phyloP scores from a whole-genome alignment of 352 stramenopile genomes.

The Phytophthora cryptogea region DNA sequence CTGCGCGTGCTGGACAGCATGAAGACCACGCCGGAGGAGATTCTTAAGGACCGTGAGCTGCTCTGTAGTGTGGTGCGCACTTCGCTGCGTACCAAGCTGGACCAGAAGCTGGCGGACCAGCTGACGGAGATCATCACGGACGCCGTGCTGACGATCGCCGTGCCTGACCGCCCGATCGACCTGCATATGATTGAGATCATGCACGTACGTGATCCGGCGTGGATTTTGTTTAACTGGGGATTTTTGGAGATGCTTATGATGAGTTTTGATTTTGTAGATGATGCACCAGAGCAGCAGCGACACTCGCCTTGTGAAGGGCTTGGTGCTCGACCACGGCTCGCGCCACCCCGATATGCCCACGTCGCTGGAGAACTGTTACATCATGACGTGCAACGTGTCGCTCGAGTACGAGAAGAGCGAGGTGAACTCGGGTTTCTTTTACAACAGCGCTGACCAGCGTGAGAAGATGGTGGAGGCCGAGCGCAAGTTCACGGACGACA shows the following conservation, averaged over 20 bases:
- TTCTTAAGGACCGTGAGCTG: conserved; percentile 95
- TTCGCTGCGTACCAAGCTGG: conserved; percentile 97
- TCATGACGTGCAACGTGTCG: conserved; percentile 99
- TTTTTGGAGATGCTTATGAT: conserved; percentile 1
- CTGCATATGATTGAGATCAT: conserved; percentile 99
- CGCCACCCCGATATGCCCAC: conserved; percentile 99
- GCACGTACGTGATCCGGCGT: conserved; percentile 76
- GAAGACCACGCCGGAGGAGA: conserved; percentile 80
- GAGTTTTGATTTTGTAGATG: conserved; percentile 77
- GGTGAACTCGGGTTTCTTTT: conserved; percentile 98
- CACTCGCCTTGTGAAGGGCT: conserved; percentile 93
- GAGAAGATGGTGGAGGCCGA: conserved; percentile 98
- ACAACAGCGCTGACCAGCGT: conserved; percentile 98
- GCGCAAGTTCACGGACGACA: conserved; percentile 96
- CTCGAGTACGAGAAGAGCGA: conserved; percentile 99
- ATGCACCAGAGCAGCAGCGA: conserved; percentile 95
- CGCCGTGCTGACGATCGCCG: conserved; percentile 95
- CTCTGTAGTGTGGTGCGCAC: conserved; percentile 94
- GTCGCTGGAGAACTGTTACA: conserved; percentile 95
- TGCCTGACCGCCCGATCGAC: conserved; percentile 90
- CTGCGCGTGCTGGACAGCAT: conserved; percentile 95
- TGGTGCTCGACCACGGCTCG: conserved; percentile 99
- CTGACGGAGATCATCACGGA: conserved; percentile 98
- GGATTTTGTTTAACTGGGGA: neutral
- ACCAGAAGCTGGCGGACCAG: conserved; percentile 92